Conservation (phyloP, 2,329 filamentous ascomycete genomes). For the Pestalotiopsis sp. region DNA sequence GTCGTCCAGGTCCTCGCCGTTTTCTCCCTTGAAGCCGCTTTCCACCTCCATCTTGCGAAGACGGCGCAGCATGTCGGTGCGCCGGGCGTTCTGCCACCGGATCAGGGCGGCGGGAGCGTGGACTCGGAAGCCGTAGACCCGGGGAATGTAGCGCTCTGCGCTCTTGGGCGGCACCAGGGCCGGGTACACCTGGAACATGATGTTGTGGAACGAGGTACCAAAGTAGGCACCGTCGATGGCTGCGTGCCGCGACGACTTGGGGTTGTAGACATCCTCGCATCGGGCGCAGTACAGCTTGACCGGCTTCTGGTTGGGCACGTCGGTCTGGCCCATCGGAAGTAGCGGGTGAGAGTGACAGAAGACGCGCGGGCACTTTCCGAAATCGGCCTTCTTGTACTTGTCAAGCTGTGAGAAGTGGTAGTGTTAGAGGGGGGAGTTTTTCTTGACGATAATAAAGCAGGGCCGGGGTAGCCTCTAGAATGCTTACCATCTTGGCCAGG, state of each 20-base stretch:
- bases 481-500: slow-evolving; percentile 88
- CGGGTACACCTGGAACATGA: slow-evolving; percentile 98
- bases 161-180: slow-evolving; percentile 86
- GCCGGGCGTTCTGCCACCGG: slow-evolving; percentile 84
- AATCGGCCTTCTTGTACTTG: slow-evolving; percentile 98
- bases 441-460: background rate
- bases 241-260: slow-evolving; percentile 91
- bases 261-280: slow-evolving; percentile 98
- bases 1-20: slow-evolving; percentile 61
- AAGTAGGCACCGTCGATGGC: slow-evolving; percentile 98
- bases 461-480: too few relatives aligned
- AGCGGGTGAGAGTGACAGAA: slow-evolving; percentile 93
- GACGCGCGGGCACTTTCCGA: slow-evolving; percentile 96
- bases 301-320: slow-evolving; percentile 83
- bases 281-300: slow-evolving; percentile 97
- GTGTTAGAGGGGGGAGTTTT: background rate
- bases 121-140: slow-evolving; percentile 94
- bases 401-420: slow-evolving; percentile 68
- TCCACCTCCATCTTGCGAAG: slow-evolving; percentile 75
- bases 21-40: slow-evolving; percentile 76
- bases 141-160: slow-evolving; percentile 82
- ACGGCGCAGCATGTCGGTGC: slow-evolving; percentile 81
- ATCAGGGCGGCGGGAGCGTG: slow-evolving; percentile 86
- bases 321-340: slow-evolving; percentile 91
- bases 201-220: slow-evolving; percentile 97